A percentile compares a stretch with the other conserved stretches of the same genome.
phyloP scores from a whole-genome alignment of 352 stramenopile genomes.

The Blastocystis sp. region DNA sequence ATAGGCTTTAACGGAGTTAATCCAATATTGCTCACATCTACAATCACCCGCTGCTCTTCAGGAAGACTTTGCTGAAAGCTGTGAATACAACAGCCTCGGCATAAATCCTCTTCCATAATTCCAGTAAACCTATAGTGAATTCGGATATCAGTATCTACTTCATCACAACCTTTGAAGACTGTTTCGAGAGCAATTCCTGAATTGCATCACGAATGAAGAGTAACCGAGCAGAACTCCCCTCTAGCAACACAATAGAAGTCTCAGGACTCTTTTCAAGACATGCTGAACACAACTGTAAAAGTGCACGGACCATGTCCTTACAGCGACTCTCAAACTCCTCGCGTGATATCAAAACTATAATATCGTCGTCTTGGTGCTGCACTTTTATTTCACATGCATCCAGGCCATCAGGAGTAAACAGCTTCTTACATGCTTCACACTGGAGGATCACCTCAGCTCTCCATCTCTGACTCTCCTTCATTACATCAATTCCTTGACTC shows the following conservation, averaged over 20 bases:
- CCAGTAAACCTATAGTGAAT: background rate
- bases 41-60: background rate
- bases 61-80: background rate
- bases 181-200: background rate
- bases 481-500: background rate
- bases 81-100: constrained; percentile 27
- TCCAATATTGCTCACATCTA: too few relatives aligned
- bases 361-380: background rate
- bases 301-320: background rate
- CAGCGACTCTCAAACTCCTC: background rate
- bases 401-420: background rate
- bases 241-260: background rate
- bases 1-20: too few relatives aligned
- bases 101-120: constrained; percentile 27
- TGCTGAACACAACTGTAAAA: background rate
- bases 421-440: background rate
- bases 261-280: background rate
- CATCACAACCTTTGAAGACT: background rate
- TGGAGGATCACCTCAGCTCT: background rate
- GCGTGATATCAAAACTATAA: background rate
- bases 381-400: background rate
- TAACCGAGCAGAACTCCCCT: background rate
- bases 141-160: background rate
- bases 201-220: background rate
- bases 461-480: background rate